A percentile compares a stretch with the other conserved stretches of the same genome.
These are phyloP conservation scores for Lactifluus piperatus DNA, from an alignment of 768 basidiomycete genomes.

Conservation along the genomic window DNA sequence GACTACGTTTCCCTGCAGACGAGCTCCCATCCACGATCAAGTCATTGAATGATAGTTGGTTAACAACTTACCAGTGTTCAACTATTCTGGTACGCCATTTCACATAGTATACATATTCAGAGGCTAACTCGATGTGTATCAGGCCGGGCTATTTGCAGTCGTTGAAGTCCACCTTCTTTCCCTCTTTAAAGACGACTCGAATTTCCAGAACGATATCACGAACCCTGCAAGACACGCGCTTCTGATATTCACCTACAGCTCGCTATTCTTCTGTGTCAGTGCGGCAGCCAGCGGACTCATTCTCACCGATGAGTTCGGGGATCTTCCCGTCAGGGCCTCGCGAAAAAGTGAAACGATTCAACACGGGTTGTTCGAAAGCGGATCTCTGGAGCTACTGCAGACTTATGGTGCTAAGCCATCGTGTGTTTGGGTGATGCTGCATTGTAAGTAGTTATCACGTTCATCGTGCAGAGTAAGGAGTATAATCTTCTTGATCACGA, in stretches of 20 bases:
- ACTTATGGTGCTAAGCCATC: conserved; percentile 13
- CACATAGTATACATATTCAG: not conserved
- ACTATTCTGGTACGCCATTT: conserved; percentile 4
- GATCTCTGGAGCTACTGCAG: conserved; percentile 5
- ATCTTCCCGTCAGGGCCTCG: conserved; percentile 16
- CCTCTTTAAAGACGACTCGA: conserved; percentile 3
- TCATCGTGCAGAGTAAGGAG: not conserved
- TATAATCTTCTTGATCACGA: not conserved
- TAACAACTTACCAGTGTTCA: conserved; percentile 16
- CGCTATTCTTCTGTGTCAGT: conserved; percentile 17
- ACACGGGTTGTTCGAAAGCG: conserved; percentile 13
- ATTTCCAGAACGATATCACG: not conserved
- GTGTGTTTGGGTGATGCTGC: conserved; percentile 16
- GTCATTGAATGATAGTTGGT: conserved; percentile 16
- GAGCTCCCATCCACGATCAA: conserved; percentile 18
- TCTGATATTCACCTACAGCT: conserved; percentile 15
- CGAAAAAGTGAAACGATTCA: conserved; percentile 4
- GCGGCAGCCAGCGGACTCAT: conserved; percentile 16
- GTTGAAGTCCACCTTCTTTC: conserved; percentile 15
- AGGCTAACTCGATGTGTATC: not conserved
- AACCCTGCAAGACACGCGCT: conserved; percentile 5
- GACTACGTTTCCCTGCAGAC: conserved; percentile 6
- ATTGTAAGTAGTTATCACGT: conserved; percentile 6
- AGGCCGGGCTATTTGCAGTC: conserved; percentile 14
- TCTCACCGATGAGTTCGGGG: conserved; percentile 16